Evolutionary conservation across 78 protist genomes (phyloP), one percentile per base, ranked within the genome.

Genomic region (Tieghemostelium lacteum): DNA sequence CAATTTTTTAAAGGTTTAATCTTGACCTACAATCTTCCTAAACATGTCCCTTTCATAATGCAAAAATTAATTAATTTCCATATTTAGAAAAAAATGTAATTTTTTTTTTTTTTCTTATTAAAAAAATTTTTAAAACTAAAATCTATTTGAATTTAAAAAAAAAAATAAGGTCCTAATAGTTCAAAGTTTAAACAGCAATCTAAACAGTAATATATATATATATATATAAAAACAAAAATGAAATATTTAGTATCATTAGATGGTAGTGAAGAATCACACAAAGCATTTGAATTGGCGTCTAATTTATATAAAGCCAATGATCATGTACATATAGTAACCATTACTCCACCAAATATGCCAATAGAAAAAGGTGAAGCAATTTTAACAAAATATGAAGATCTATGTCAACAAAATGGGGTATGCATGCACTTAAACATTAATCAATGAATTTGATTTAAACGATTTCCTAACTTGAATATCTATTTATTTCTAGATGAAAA

Each of bases 211-310:
- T 1, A 40, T 12, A 22, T 26, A 42, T 39, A 26, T 0, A 50
- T 0, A 50, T 3, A 12, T n/a, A 31, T 16, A 70, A 70, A 16
- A 72, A 22, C 12, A 12, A 55, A 36, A 55, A 72, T 57, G 64
- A 73, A 57, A 57, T 73, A 55, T 55, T 57, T 73, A 36, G 55
- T 73, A 39, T 52, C 80, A 20, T 24, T 73, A n/a, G 80, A 73
- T 37, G 80, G 66, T 36, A 36, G 40, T 54, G 55, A 73, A 37
- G 37, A 73, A 24, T 73, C 80, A 22, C 80, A 73, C 24, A 73
- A 73, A 37, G 80, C 80, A 3, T 73, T 55, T 16, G 26, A 55
- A 73, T 36, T 73, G 12, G 80, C 80, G 0, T 28, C 52, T n/a
- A 36, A 20, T 10, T 37, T 73, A 33, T 73, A 73, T 55, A 73